Percentiles rank a stretch among this genome's conserved stretches.
Evolutionary conservation across 2,329 filamentous ascomycete genomes (phyloP).

Genomic region (Pseudodiploospora longispora): DNA sequence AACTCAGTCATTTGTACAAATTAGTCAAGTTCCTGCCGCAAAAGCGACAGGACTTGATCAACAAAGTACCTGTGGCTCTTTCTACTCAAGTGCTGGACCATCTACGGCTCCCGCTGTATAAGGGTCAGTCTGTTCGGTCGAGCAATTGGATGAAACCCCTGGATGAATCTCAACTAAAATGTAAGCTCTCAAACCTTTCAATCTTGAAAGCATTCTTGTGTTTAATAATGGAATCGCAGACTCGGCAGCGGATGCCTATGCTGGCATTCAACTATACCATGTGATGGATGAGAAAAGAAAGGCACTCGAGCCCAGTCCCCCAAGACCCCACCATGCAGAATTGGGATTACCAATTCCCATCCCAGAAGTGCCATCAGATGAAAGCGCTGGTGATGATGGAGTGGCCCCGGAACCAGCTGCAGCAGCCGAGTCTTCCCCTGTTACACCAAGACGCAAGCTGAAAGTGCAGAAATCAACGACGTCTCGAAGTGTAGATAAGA

Average conservation of each 20-base stretch:
- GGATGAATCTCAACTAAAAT: constrained; percentile 56
- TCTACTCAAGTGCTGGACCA: constrained; percentile 62
- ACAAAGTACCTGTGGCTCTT: constrained; percentile 58
- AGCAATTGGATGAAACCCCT: constrained; percentile 67
- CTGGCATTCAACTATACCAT: constrained; percentile 64
- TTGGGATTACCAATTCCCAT: constrained; percentile 54
- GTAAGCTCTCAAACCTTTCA: constrained; percentile 39
- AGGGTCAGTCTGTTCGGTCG: constrained; percentile 59
- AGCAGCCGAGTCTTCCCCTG: no score
- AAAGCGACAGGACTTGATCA: constrained; percentile 47
- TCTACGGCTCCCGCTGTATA: constrained; percentile 66
- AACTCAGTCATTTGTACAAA: constrained; percentile 75
- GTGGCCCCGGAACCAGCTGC: constrained; percentile 18
- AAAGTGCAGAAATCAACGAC: constrained; percentile 17
- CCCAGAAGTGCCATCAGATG: constrained; percentile 17
- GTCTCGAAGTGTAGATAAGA: not conserved
- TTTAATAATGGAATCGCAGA: constrained; percentile 35
- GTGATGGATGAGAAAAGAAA: constrained; percentile 61
- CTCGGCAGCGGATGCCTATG: constrained; percentile 78
- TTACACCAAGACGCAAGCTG: constrained; percentile 13
- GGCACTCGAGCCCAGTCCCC: constrained; percentile 60
- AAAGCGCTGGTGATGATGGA: constrained; percentile 18
- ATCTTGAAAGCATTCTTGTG: not conserved
- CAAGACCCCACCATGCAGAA: constrained; percentile 61
- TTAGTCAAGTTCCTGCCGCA: constrained; percentile 59